These are phyloP conservation scores for Nemania sp. DNA, from an alignment of 2,329 filamentous ascomycete species.

Conservation along the genomic window DNA sequence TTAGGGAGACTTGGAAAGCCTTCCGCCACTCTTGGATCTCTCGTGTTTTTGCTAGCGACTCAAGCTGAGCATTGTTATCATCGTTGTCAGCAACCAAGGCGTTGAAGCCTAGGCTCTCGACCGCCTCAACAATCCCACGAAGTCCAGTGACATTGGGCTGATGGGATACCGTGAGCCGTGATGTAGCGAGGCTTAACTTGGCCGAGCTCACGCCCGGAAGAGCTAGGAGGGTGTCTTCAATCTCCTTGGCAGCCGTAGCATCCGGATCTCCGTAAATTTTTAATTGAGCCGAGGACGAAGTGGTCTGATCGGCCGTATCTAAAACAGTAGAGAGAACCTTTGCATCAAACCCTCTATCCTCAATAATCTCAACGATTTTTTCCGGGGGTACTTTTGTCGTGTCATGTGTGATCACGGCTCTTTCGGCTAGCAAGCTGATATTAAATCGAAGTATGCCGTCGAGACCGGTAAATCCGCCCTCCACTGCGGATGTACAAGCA, in stretches of 20 bases:
- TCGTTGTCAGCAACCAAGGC: conserved; percentile 88
- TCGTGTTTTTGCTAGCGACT: conserved; percentile 92
- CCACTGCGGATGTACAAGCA: conserved; percentile 90
- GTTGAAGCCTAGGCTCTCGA: conserved; percentile 84
- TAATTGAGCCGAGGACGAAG: conserved; percentile 69
- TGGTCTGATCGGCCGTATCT: conserved; percentile 58
- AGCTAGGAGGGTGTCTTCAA: conserved; percentile 69
- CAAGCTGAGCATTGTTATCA: conserved; percentile 94
- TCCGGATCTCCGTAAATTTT: conserved; percentile 82
- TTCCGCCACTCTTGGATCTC: conserved; percentile 92
- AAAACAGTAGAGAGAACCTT: conserved; percentile 75
- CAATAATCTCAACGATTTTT: conserved; percentile 79
- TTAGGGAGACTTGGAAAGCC: conserved; percentile 75
- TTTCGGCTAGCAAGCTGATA: conserved; percentile 90
- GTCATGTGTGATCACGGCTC: conserved; percentile 86
- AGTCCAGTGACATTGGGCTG: conserved; percentile 74
- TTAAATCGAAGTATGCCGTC: conserved; percentile 87
- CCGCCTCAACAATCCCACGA: conserved; percentile 76
- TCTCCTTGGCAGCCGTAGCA: conserved; percentile 67
- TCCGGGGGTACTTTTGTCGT: conserved; percentile 69
- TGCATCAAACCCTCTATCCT: conserved; percentile 88
- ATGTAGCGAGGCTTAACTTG: conserved; percentile 72
- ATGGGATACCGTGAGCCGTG: conserved; percentile 74
- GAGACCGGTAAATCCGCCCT: conserved; percentile 76
- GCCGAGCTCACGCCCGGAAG: conserved; percentile 75